Evolutionary conservation across 2,329 filamentous ascomycete species (phyloP).

Genomic region (Teratosphaeria epicoccoides): DNA sequence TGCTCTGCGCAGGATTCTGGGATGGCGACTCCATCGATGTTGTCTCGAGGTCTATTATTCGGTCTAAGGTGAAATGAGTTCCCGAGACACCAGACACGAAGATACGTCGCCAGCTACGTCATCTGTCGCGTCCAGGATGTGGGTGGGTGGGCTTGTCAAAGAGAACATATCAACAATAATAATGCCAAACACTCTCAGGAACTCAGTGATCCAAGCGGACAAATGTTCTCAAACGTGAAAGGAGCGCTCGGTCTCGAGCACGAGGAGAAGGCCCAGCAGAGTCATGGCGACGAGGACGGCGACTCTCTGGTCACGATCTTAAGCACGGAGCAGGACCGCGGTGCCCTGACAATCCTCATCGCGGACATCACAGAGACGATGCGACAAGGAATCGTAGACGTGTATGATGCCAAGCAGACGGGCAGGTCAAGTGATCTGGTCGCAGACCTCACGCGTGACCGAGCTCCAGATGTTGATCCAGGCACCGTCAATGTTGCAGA

Average conservation of each 20-base stretch:
- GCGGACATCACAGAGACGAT: slow-evolving; percentile 36
- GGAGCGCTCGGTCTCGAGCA: slow-evolving; percentile 9
- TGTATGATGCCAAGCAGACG: slow-evolving; percentile 30
- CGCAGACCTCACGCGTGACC: slow-evolving; percentile 21
- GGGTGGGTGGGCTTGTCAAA: neutral
- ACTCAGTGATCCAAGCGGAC: neutral
- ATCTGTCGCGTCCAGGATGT: neutral
- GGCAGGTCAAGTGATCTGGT: slow-evolving; percentile 19
- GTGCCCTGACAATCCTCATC: slow-evolving; percentile 37
- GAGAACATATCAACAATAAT: neutral
- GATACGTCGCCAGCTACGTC: neutral
- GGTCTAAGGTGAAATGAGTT: neutral
- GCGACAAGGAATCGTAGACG: slow-evolving; percentile 34
- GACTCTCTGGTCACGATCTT: slow-evolving; percentile 37
- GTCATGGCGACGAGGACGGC: slow-evolving; percentile 13
- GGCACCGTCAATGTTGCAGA: slow-evolving; percentile 7
- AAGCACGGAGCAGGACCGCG: slow-evolving; percentile 30
- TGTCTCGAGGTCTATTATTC: neutral
- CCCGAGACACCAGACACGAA: neutral
- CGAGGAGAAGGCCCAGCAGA: slow-evolving; percentile 5
- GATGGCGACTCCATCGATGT: slow-evolving; percentile 1
- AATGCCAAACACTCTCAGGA: too few species aligned
- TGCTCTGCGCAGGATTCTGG: slow-evolving; percentile 4
- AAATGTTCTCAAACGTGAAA: slow-evolving; percentile 17
- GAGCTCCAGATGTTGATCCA: slow-evolving; percentile 8